A percentile compares a stretch with the other conserved stretches of the same genome.
Evolutionary conservation across 257 asterid genomes (phyloP).

Genomic region (Apocynum venetum): DNA sequence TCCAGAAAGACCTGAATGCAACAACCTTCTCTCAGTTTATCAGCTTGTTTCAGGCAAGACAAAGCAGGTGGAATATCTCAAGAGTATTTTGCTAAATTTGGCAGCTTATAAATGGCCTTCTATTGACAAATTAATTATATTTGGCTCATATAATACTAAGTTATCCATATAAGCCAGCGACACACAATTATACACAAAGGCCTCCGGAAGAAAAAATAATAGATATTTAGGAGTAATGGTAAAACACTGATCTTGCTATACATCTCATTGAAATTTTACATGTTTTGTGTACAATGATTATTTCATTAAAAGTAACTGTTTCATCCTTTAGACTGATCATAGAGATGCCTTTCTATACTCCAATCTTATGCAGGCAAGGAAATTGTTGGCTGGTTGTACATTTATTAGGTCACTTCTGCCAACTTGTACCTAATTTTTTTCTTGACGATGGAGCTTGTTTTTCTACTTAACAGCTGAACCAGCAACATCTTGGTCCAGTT

Average conservation of each 20-base stretch:
- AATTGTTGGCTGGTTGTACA: background rate
- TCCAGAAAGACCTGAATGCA: slow-evolving; percentile 92
- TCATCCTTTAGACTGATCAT: background rate
- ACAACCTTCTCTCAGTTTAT: slow-evolving; percentile 86
- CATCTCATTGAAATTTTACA: background rate
- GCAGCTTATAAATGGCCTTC: background rate
- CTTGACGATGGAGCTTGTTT: background rate
- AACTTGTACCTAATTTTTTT: background rate
- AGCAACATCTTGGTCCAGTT: background rate
- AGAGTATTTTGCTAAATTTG: background rate
- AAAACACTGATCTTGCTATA: background rate
- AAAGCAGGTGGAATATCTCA: slow-evolving; percentile 55
- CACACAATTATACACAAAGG: background rate
- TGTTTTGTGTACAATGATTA: background rate
- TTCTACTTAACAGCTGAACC: background rate
- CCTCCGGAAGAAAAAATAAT: background rate
- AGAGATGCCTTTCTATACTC: background rate
- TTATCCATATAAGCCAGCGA: background rate
- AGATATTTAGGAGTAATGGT: background rate
- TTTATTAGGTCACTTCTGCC: background rate
- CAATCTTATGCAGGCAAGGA: background rate
- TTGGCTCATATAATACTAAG: background rate
- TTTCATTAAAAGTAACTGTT: background rate
- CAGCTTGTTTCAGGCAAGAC: slow-evolving; percentile 85
- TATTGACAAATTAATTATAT: background rate